phyloP scores from a whole-genome alignment of 164 flowering plant species.

The Berberis thunbergii region DNA sequence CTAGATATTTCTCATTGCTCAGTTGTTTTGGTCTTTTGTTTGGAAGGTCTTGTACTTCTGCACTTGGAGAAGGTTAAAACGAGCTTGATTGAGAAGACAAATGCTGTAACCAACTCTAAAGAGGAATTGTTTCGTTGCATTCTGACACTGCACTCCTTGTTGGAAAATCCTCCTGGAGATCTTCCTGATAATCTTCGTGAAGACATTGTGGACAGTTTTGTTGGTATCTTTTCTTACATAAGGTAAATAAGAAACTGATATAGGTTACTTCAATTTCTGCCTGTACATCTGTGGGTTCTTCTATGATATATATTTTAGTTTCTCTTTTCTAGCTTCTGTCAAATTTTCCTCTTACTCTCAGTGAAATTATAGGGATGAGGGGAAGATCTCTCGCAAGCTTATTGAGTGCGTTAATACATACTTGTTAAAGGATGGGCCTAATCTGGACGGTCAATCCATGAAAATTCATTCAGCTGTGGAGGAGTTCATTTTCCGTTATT shows the following conservation, averaged over 20 bases:
- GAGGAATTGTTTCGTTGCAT: conserved; percentile 70
- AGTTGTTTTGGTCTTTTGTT: conserved; percentile 4
- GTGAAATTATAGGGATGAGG: conserved; percentile 60
- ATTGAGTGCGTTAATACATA: conserved; percentile 78
- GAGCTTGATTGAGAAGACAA: conserved; percentile 30
- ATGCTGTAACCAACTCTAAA: conserved; percentile 32
- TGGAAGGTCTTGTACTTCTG: conserved; percentile 52
- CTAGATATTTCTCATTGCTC: neutral
- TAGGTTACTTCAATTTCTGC: neutral
- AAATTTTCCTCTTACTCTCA: conserved; percentile 4
- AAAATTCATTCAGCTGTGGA: conserved; percentile 68
- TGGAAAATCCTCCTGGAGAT: conserved; percentile 94
- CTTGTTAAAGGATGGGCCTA: conserved; percentile 85
- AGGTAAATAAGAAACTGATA: conserved; percentile 29
- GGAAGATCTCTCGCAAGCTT: conserved; percentile 75
- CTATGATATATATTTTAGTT: neutral
- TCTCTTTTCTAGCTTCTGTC: neutral
- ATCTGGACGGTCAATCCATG: conserved; percentile 50
- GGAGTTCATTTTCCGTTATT: conserved; percentile 58
- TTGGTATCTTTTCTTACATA: conserved; percentile 43
- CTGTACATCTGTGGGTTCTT: neutral
- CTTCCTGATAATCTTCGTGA: conserved; percentile 56
- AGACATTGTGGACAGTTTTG: conserved; percentile 52
- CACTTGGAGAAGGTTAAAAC: conserved; percentile 57
- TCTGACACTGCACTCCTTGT: conserved; percentile 70